Evolutionary conservation across 1,139 yeast genomes (phyloP), one percentile per base, ranked within the genome.

Genomic region (Hansenula anomala): DNA sequence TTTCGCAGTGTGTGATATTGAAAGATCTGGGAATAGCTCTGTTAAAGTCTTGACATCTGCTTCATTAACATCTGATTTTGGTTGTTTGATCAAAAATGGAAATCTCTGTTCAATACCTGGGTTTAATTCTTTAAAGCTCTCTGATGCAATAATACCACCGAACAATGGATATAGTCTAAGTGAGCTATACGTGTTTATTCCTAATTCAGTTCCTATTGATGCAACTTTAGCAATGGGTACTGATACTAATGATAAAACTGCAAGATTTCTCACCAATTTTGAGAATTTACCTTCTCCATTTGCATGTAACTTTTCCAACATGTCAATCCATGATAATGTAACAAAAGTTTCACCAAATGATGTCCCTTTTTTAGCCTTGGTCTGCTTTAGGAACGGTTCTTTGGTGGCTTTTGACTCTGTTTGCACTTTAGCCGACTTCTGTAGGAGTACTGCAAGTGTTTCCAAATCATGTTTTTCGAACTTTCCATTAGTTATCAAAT

Each of bases 11-110:
- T 77, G 72, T 2, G 63, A 60, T 10, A 55, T 54, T 0, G 71
- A 62, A 26, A 82, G 51, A 26, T 67, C 66, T 0, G 92, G 92
- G 53, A 84, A 80, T 39, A 84, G 60, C 31, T 76, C 84, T n/a
- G 55, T 45, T 31, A 83, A 54, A 14, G 67, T 60, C 6, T 60
- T 52, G 1, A 81, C 62, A 37, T 71, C 67, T 6, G 60, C 66
- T n/a, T 63, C 46, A n/a, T 45, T 46, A 1, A 49, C 39, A 4
- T 30, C 26, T 12, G 12, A 13, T 59, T 50, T 14, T 25, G 25
- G n/a, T 30, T 26, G 40, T 43, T 29, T 32, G 34, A 38, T 34
- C 37, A 39, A 50, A 37, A 38, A 55, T 2, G 73, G 74, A 9
- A 75, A 49, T 48, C 71, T 65, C 19, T 68, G 71, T 19, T 67